Percentiles rank a stretch among this genome's conserved stretches.
These are phyloP conservation scores for Oryza meridionalis DNA, from an alignment of 176 grass and related monocot species.

Conservation along the genomic window DNA sequence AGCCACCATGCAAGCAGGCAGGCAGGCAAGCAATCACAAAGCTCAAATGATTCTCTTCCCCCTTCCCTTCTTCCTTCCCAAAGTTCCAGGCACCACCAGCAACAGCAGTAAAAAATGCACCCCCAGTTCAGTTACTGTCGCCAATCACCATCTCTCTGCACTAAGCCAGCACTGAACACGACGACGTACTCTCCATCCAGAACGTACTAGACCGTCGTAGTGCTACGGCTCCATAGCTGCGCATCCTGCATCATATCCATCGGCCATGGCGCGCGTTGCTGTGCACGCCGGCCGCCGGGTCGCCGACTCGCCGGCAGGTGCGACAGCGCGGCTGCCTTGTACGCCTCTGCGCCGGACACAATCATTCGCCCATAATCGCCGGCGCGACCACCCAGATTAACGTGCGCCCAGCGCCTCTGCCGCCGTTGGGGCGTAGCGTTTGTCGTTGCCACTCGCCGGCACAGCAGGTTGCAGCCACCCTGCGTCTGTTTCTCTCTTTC, in stretches of 20 bases:
- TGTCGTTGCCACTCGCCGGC: neutral
- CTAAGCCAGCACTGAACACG: neutral
- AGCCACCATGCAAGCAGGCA: neutral
- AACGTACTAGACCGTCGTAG: too few relatives aligned
- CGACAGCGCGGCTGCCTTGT: neutral
- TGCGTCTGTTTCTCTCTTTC: neutral
- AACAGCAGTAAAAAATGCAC: neutral
- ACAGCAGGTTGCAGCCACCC: too few relatives aligned
- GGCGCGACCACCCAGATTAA: neutral
- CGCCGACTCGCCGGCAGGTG: neutral
- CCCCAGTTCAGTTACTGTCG: neutral
- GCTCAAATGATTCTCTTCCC: constrained; percentile 1
- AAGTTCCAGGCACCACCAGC: neutral
- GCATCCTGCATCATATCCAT: too few relatives aligned
- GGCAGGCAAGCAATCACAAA: constrained; percentile 17
- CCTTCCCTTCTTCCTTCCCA: neutral
- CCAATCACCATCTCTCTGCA: neutral
- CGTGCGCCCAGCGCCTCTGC: neutral
- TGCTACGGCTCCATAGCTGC: neutral
- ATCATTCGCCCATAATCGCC: constrained; percentile 53
- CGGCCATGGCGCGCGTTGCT: too few relatives aligned
- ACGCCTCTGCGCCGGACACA: constrained; percentile 38
- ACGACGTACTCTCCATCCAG: neutral
- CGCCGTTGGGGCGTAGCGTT: neutral
- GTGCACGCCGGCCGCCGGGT: too few relatives aligned